These are phyloP conservation scores for Gracilariopsis chorda DNA, from an alignment of 23 red algal genomes.

Conservation along the genomic window DNA sequence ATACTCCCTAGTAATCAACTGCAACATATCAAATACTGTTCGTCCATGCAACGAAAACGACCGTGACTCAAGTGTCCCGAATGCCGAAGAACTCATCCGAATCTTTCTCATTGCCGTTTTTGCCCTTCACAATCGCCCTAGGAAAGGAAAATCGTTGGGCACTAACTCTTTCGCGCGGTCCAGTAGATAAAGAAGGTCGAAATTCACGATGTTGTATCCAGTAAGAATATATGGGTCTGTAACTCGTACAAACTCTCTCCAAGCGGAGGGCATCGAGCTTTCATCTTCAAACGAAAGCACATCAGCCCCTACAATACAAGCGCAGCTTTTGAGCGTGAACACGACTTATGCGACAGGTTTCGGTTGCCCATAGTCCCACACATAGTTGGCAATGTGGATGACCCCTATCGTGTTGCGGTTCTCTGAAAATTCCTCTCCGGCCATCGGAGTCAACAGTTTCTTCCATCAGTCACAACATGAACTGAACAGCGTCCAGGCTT, in stretches of 20 bases:
- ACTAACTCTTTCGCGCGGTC: conserved; percentile 77
- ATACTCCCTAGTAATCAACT: conserved; percentile 95
- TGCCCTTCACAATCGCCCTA: conserved; percentile 63
- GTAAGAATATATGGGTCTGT: conserved; percentile 94
- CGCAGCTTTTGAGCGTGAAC: conserved; percentile 93
- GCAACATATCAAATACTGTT: conserved; percentile 96
- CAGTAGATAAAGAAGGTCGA: conserved; percentile 97
- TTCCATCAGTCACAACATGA: no score
- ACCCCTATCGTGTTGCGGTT: conserved; percentile 92
- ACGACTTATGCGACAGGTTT: conserved; percentile 51
- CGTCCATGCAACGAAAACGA: conserved; percentile 93
- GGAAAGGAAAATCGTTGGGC: conserved; percentile 75
- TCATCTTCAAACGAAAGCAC: conserved; percentile 75
- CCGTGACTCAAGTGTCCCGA: conserved; percentile 90
- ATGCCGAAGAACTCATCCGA: conserved; percentile 88
- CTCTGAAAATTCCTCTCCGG: conserved; percentile 88
- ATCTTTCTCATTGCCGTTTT: conserved; percentile 84
- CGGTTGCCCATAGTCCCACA: conserved; percentile 65
- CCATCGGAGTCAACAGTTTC: conserved; percentile 94
- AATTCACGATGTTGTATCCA: conserved; percentile 99
- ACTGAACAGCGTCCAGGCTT: no score
- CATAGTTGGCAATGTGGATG: conserved; percentile 97
- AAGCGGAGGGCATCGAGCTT: conserved; percentile 73
- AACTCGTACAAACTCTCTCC: conserved; percentile 65
- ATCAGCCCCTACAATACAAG: conserved; percentile 79